phyloP scores from a whole-genome alignment of 805 yeast genomes.

The Candida anglica region DNA sequence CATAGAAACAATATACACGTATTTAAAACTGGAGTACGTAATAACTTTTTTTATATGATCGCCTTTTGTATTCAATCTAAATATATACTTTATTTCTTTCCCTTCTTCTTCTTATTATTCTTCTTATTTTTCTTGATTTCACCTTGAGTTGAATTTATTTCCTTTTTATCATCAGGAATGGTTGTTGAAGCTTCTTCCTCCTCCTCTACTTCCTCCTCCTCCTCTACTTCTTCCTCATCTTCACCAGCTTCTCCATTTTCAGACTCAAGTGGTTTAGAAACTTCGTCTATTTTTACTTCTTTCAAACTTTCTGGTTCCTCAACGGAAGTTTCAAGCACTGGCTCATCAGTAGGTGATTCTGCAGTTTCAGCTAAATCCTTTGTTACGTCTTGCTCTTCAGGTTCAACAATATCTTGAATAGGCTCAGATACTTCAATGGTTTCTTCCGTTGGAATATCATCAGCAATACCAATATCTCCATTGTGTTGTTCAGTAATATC shows the following conservation, averaged over 20 bases:
- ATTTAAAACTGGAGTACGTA: too few species aligned
- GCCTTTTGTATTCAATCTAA: conserved; percentile 1
- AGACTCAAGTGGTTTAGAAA: conserved; percentile 4
- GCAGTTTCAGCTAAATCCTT: conserved; percentile 11
- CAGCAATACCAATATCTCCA: too few species aligned
- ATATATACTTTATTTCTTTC: conserved; percentile 4
- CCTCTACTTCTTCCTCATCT: conserved; percentile 7
- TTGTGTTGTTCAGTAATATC: too few species aligned
- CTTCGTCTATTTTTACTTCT: conserved; percentile 9
- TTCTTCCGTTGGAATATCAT: too few species aligned
- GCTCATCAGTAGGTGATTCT: conserved; percentile 5
- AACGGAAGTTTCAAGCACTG: conserved; percentile 4
- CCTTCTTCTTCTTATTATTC: conserved; percentile 11
- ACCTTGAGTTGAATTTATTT: conserved; percentile 1
- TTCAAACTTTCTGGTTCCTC: background rate
- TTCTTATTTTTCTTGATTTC: conserved; percentile 14
- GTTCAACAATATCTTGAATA: conserved; percentile 8
- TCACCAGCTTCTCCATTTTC: conserved; percentile 7
- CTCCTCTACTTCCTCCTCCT: conserved; percentile 5
- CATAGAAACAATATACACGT: background rate
- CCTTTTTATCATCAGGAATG: conserved; percentile 5
- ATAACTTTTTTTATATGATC: too few species aligned
- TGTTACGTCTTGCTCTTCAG: conserved; percentile 10
- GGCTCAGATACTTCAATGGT: conserved; percentile 2
- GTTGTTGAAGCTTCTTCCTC: conserved; percentile 6